Evolutionary conservation across 306 rosid genomes (phyloP), one percentile per base, ranked within the genome.

Genomic region (Malus domestica): DNA sequence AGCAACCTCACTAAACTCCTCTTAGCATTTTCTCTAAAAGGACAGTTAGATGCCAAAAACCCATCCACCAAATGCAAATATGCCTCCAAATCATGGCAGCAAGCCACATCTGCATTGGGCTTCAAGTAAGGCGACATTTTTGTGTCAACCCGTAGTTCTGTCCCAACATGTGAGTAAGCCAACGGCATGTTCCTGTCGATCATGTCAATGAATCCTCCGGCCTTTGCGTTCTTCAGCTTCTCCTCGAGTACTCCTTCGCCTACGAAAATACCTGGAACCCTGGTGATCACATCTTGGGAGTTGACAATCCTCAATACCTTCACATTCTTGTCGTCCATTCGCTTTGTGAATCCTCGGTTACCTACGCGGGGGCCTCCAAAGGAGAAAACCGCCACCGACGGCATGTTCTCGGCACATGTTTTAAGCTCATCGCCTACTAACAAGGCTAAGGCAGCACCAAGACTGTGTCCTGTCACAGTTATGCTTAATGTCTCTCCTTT

Each of bases 331-430:
- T 42, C 32, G 0, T 73, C 73, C 0, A 96, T 65, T 0, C 87
- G 72, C 3, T 90, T 71, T 2, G 96, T 91, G 3, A 92, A 92
- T 3, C 75, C 83, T 23, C 79, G 85, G 82, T 96, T 96, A 0
- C 99, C 98, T 0, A 90, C 99, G 0, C 96, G 87, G 12, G 99
- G 99, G 5, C 99, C 98, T 0, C 99, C 99, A 9, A 96, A 96
- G 0, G 98, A 92, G 65, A 92, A 89, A 0, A 90, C 99, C 0
- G 98, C 99, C 75, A 92, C 93, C 0, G 96, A 93, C 0, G 97
- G 93, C 27, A 82, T 81, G 4, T 81, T 58, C 0, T 79, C 9
- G 1, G 71, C 62, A 2, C 93, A 84, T 0, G 81, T 80, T 79
- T 90, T 86, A 1, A 96, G 81, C 55, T 92, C 99, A 0, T 92